These are phyloP conservation scores for Phytophthora boehmeriae DNA, from an alignment of 352 stramenopile genomes.

Conservation along the genomic window DNA sequence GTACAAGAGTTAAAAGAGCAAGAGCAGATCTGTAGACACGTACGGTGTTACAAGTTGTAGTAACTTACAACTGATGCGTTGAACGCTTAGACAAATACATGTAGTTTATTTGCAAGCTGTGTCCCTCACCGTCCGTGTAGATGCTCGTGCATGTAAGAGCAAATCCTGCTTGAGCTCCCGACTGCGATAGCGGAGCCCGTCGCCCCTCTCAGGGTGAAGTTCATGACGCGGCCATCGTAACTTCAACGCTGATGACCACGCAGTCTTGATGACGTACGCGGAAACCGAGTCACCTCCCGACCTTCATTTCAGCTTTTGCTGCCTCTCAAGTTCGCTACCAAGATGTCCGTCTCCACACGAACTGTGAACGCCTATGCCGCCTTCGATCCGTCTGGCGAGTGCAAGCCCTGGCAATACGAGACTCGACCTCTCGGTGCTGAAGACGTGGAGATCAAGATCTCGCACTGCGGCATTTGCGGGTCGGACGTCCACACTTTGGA, in stretches of 20 bases:
- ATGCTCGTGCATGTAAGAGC: no score
- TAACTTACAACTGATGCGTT: no score
- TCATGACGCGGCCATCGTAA: background rate
- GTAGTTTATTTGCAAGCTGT: no score
- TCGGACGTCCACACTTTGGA: no score
- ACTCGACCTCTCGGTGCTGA: constrained; percentile 35
- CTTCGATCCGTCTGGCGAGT: background rate
- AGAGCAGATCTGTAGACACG: no score
- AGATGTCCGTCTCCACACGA: constrained; percentile 4
- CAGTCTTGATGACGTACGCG: constrained; percentile 1
- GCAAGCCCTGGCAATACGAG: constrained; percentile 36
- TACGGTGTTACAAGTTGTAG: no score
- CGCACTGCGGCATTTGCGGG: constrained; percentile 19
- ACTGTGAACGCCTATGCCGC: background rate
- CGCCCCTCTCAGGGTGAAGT: no score
- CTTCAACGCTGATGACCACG: background rate
- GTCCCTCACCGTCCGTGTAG: no score
- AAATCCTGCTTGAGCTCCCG: no score
- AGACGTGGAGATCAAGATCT: constrained; percentile 55
- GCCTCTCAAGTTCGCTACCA: background rate
- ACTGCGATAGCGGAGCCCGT: no score
- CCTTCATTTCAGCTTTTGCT: constrained; percentile 8
- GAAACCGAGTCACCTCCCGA: background rate
- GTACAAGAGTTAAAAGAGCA: no score
- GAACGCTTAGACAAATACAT: no score